Base-by-base conservation (phyloP, 2,329 filamentous ascomycete genomes). In the Trichoderma koningii region DNA sequence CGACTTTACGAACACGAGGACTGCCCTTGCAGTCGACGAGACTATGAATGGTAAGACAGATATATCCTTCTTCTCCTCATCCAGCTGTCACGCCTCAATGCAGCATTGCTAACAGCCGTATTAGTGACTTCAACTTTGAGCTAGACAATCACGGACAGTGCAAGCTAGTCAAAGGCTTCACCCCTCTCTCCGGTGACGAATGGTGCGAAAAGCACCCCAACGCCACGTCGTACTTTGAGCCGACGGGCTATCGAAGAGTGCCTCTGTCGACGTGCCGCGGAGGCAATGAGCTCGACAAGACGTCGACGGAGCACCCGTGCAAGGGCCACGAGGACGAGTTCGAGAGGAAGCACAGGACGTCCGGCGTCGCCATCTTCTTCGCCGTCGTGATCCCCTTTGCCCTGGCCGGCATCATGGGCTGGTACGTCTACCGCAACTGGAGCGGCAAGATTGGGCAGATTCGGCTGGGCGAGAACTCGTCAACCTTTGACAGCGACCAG, bases 51-150 rank as follows among this genome's bases (percentile, higher is more conserved):
- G 91, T 93, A 79, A 80, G 87, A 78, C 3, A 2, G 21, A 5
- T 10, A 47, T n/a, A n/a, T 51, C 5, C 44, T 21, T 9, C 44
- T 30, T 7, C 21, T 44, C 15, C 21, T 21, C 6, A 10, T 45
- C 7, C 17, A 1, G 44, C 7, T 7, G 15, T 26, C 19, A 30
- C 28, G n/a, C 3, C 30, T 10, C 30, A 34, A 28, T 1, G 30
- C 10, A 34, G 2, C 30, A 10, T 34, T 34, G 30, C 30, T 34
- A 34, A 34, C 30, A 34, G 9, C 30, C 30, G 21, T 17, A 42
- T 9, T 69, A 95, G 92, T 78, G 94, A 96, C 75, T 99, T 92
- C 83, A 99, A 99, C 77, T 99, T 87, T 76, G 89, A 98, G 75
- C 86, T 90, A 53, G 86, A 91, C 76, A 83, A 80, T 30, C 90